These are phyloP conservation scores for Colletotrichum eleusines DNA, from an alignment of 2,329 filamentous ascomycete genomes.

Conservation along the genomic window DNA sequence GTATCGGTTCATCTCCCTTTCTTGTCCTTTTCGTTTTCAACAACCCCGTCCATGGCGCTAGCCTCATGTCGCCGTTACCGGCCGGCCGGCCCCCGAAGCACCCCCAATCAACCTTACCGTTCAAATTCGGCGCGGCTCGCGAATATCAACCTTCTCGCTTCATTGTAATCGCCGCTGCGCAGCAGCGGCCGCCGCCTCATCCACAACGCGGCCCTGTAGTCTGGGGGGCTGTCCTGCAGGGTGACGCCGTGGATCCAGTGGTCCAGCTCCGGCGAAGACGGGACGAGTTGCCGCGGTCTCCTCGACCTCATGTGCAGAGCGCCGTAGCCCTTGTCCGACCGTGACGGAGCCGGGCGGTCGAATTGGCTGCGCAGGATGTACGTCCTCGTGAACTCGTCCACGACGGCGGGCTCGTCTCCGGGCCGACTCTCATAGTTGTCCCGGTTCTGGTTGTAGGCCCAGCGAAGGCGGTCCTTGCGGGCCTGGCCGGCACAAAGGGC, in stretches of 20 bases:
- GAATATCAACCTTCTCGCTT: background rate
- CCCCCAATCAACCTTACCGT: background rate
- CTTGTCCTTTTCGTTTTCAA: background rate
- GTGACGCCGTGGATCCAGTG: background rate
- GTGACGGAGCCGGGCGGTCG: background rate
- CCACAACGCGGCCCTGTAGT: background rate
- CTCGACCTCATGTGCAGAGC: background rate
- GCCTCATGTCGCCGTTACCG: background rate
- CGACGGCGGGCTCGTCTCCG: background rate
- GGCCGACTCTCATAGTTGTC: background rate
- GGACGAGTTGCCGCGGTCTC: too few species aligned
- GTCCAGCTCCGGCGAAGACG: background rate
- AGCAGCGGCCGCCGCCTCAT: background rate
- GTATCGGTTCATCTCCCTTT: background rate
- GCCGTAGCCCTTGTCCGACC: background rate
- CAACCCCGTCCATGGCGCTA: background rate
- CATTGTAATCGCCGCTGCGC: background rate
- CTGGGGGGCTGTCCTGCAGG: background rate
- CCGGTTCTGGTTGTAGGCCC: background rate
- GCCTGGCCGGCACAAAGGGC: background rate
- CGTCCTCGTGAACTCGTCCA: slow-evolving; percentile 10
- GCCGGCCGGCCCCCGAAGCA: too few species aligned
- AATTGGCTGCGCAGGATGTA: background rate
- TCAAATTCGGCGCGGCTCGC: background rate
- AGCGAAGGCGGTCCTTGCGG: background rate